Base-by-base conservation (phyloP, 768 basidiomycete species). In the Punctularia strigosozonata region DNA sequence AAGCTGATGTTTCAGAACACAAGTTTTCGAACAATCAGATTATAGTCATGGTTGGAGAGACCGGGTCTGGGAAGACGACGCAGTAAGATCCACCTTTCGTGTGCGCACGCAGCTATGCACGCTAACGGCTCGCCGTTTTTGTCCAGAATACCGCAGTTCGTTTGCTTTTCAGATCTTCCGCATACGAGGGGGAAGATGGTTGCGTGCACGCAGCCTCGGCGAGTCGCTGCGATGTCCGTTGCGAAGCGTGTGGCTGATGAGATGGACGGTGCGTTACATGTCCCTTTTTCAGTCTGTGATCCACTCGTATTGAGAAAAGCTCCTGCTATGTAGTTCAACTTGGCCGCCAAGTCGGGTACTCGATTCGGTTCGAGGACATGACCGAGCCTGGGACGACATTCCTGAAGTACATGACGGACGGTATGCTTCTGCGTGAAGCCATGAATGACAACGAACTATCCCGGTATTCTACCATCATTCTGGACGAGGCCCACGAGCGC, bases 381-480 rank as follows among this genome's bases (percentile, higher is more conserved):
- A 84, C 94, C 31, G 73, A 87, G 48, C 65, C 76, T 1, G 83
- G 86, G 1, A 84, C 81, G 23, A 98, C 95, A 0, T 95, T 99
- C 61, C 69, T 99, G 46, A 97, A 95, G 57, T 98, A 99, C 65
- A 95, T 98, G 92, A 99, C 95, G 13, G 95, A 99, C 50, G 95
- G 94, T 73, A 95, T 97, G 91, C 78, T 89, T 40, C 75, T 94
- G n/a, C 80, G 91, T 15, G 91, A 95, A 64, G 91, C 90, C 4
- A 99, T 97, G 92, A 88, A 92, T 60, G 94, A 98, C 59, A 84
- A 88, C 6, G 71, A 75, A 15, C 73, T 98, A 26, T 66, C 71
- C 20, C 77, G 91, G 3, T 99, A 99, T 58, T 94, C 89, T 15
- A 97, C 94, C 17, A 91, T 99, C 61, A 98, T 99, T 51, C 76